These are phyloP conservation scores for Gracilaria caudata DNA, from an alignment of 23 red algal species.

Conservation along the genomic window DNA sequence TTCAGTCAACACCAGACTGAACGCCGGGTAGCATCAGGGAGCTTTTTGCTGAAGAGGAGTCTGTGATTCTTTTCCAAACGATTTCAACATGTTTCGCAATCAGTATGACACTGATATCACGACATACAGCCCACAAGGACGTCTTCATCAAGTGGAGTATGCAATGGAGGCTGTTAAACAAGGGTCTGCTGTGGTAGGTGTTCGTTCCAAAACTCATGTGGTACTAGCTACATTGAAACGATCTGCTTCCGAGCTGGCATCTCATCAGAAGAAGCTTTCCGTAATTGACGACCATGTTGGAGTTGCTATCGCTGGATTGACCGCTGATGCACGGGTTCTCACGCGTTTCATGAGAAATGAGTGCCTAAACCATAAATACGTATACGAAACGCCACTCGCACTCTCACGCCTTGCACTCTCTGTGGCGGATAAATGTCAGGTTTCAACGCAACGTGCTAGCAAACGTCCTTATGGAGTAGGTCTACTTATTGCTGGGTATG, in stretches of 20 bases:
- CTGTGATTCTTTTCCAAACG: not conserved
- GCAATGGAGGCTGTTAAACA: constrained; percentile 99
- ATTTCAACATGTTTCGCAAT: constrained; percentile 93
- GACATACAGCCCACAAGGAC: constrained; percentile 95
- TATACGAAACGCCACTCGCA: constrained; percentile 89
- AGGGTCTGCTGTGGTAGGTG: constrained; percentile 93
- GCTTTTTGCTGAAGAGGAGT: not conserved
- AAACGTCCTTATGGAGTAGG: constrained; percentile 97
- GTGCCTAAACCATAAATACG: constrained; percentile 91
- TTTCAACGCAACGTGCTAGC: constrained; percentile 93
- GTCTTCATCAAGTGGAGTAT: constrained; percentile 98
- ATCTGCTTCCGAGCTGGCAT: constrained; percentile 91
- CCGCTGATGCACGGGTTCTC: constrained; percentile 93
- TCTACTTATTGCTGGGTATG: constrained; percentile 89
- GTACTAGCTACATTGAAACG: constrained; percentile 96
- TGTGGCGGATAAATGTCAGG: constrained; percentile 97
- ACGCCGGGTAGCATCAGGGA: not conserved
- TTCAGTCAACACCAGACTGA: not conserved
- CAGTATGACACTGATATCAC: constrained; percentile 99
- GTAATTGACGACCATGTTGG: constrained; percentile 93
- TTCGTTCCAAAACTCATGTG: constrained; percentile 89
- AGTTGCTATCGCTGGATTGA: constrained; percentile 93
- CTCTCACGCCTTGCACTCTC: constrained; percentile 79
- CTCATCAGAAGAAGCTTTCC: constrained; percentile 94
- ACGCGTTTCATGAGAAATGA: constrained; percentile 92